These are phyloP conservation scores for Scytalidium sp. DNA, from an alignment of 2,329 filamentous ascomycete species.

Conservation along the genomic window DNA sequence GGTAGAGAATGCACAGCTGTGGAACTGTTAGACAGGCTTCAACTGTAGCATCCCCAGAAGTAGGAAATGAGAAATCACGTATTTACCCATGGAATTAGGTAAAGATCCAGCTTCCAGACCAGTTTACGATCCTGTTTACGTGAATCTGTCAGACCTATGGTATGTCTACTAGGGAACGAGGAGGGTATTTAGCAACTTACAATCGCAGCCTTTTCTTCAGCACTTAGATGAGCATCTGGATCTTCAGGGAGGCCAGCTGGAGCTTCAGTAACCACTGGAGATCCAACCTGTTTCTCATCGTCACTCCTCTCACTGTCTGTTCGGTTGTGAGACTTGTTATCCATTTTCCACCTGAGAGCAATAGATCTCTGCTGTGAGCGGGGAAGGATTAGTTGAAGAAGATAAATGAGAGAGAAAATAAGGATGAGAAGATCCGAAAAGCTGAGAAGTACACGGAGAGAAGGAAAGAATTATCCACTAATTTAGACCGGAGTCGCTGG, in stretches of 20 bases:
- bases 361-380: neutral
- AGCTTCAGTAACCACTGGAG: neutral
- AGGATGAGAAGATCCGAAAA: neutral
- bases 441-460: neutral
- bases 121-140: slow-evolving; percentile 12
- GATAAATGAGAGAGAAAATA: neutral
- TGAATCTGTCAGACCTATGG: slow-evolving; percentile 2
- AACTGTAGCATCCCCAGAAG: slow-evolving; percentile 49
- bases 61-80: too few relatives aligned
- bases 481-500: neutral
- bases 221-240: slow-evolving; percentile 60
- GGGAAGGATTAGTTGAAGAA: neutral
- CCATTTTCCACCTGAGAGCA: neutral
- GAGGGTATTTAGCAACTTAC: slow-evolving; percentile 37
- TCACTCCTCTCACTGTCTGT: slow-evolving; percentile 5
- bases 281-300: slow-evolving; percentile 5
- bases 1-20: slow-evolving; percentile 42
- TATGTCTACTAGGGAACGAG: neutral
- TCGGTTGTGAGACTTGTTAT: neutral
- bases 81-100: slow-evolving; percentile 40
- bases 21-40: slow-evolving; percentile 37
- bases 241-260: slow-evolving; percentile 28
- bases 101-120: slow-evolving; percentile 22
- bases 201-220: slow-evolving; percentile 56
- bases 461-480: neutral